phyloP scores from a whole-genome alignment of 768 basidiomycete genomes.

The Collybiopsis confluens region DNA sequence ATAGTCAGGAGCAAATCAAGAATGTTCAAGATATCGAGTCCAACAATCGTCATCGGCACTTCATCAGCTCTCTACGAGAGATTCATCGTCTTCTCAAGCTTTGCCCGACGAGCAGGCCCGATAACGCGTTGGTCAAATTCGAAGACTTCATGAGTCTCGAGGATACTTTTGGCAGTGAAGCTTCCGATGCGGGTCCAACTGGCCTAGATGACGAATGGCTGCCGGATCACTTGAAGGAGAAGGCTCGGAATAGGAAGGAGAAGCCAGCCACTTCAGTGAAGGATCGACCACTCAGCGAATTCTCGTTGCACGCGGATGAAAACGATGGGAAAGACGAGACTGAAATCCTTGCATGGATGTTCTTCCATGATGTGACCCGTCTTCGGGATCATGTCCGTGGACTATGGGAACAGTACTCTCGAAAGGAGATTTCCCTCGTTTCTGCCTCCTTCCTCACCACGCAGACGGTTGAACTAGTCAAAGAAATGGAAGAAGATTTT shows the following conservation, averaged over 20 bases:
- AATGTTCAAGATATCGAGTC: too few species aligned
- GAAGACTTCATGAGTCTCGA: too few species aligned
- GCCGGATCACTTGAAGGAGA: neutral
- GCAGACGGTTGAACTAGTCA: conserved; percentile 11
- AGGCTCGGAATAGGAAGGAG: too few species aligned
- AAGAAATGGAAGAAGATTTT: conserved; percentile 12
- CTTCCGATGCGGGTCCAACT: too few species aligned
- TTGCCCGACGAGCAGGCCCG: too few species aligned
- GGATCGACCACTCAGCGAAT: conserved; percentile 10
- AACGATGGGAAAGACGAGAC: conserved; percentile 8
- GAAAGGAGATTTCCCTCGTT: conserved; percentile 3
- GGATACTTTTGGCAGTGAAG: too few species aligned
- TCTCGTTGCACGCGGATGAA: conserved; percentile 4
- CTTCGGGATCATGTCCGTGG: conserved; percentile 7
- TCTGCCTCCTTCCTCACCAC: conserved; percentile 11
- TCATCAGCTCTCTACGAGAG: too few species aligned
- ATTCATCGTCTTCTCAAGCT: too few species aligned
- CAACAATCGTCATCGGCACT: too few species aligned
- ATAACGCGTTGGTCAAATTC: too few species aligned
- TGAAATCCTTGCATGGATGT: conserved; percentile 8
- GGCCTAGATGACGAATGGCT: too few species aligned
- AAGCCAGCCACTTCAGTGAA: neutral
- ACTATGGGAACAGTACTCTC: conserved; percentile 6
- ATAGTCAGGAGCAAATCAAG: too few species aligned
- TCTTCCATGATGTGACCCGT: conserved; percentile 9